Evolutionary conservation across 179 eudicot genomes (phyloP), one percentile per base, ranked within the genome.

Genomic region (Actinidia polygama): DNA sequence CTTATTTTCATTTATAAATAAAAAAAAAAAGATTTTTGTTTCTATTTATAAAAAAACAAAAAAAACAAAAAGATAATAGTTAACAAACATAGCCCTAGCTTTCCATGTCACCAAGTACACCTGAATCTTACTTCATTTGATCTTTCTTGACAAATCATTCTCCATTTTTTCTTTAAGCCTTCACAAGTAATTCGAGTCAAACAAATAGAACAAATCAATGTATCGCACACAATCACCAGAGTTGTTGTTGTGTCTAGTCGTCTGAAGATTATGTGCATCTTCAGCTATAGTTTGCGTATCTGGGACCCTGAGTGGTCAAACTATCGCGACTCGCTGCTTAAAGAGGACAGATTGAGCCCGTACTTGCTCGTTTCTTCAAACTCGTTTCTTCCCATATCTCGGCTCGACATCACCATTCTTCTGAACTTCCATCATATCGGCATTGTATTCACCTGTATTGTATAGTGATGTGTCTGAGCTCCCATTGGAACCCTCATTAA

Each of bases 341-440:
- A 88, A 75, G 84, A 73, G 10, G 93, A 88, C 11, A 87, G 88
- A 80, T 90, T 87, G 26, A 86, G 84, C 3, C 90, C 95, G 7
- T 89, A 90, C 68, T 92, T 92, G 61, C 91, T 87, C 6, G 92
- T 85, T 77, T 24, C 88, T 78, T 24, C 78, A 12, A 84, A 87
- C 70, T 89, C 90, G 59, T 85, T 87, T 75, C 94, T 90, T 10
- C 85, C 85, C 51, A 76, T 74, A 54, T 87, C 92, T 69, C 83
- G 84, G 2, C 86, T 83, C 26, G 86, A 59, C 75, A 93, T 84
- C 3, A 95, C 92, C 91, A 94, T 91, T 83, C 93, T 87, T 84
- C 89, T 87, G 82, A 95, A 95, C 79, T 87, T 94, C 89, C n/a
- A 89, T 81, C 75, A 95, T 83, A 79, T 95, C 99, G 5, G 92